Conservation (phyloP, 2,329 filamentous ascomycete species). For the Aspergillus sp. region DNA sequence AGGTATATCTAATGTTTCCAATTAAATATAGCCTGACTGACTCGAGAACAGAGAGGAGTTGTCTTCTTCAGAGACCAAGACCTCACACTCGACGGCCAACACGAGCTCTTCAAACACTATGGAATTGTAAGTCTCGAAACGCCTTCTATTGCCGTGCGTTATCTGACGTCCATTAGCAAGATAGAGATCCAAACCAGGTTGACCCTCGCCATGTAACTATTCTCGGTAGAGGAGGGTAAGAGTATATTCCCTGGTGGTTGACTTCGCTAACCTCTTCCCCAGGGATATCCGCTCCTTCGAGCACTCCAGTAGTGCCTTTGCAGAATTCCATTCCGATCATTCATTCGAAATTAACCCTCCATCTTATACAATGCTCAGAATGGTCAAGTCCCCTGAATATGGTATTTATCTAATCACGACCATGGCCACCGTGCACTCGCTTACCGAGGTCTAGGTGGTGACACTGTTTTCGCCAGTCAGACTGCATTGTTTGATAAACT, state of each 20-base stretch:
- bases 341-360: conserved; percentile 2
- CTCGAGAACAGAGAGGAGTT: not conserved
- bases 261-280: not conserved
- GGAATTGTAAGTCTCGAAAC: not conserved
- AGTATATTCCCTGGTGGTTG: not conserved
- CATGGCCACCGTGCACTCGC: not conserved
- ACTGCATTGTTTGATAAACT: conserved; percentile 5
- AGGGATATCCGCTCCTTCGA: conserved; percentile 6
- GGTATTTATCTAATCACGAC: not conserved
- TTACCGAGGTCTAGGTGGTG: not conserved
- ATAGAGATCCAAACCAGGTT: conserved; percentile 1
- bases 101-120: not conserved
- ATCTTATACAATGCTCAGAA: conserved; percentile 1
- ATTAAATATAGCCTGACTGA: not conserved
- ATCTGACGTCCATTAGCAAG: not conserved
- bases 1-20: not conserved
- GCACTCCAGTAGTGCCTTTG: not conserved
- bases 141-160: not conserved
- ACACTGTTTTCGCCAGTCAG: not conserved
- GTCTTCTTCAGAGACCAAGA: conserved; percentile 4
- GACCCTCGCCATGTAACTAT: conserved; percentile 7
- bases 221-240: conserved; percentile 6
- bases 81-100: not conserved
- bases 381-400: conserved; percentile 6
- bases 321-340: conserved; percentile 3